phyloP scores from a whole-genome alignment of 345 rosid genomes.

The Syzygium aqueum region DNA sequence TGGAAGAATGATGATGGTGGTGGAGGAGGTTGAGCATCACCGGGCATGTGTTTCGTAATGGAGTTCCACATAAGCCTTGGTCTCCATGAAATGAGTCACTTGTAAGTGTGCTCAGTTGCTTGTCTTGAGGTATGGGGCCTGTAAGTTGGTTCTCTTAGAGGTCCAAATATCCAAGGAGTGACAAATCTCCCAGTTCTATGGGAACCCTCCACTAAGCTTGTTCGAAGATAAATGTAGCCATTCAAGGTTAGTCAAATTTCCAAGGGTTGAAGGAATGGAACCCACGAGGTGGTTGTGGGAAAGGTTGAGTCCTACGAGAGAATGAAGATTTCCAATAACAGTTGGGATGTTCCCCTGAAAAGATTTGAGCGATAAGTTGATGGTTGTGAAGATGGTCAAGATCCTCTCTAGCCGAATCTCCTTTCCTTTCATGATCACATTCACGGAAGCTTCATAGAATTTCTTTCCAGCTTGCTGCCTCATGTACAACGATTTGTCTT shows the following conservation, averaged over 20 bases:
- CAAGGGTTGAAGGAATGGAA: neutral
- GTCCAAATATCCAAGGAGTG: neutral
- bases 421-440: neutral
- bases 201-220: neutral
- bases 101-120: neutral
- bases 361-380: neutral
- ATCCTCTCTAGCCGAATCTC: neutral
- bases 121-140: constrained; percentile 3
- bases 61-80: neutral
- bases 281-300: neutral
- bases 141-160: neutral
- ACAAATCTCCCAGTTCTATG: neutral
- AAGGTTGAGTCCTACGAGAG: neutral
- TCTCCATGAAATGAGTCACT: neutral
- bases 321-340: neutral
- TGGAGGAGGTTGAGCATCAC: neutral
- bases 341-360: neutral
- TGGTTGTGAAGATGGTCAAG: neutral
- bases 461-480: too few relatives aligned
- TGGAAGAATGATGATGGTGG: neutral
- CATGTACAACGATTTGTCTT: too few relatives aligned
- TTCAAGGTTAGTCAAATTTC: neutral
- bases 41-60: neutral
- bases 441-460: neutral
- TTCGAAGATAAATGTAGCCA: neutral